Base-by-base conservation (phyloP, 2,329 filamentous ascomycete species). In the Cladobotryum protrusum region DNA sequence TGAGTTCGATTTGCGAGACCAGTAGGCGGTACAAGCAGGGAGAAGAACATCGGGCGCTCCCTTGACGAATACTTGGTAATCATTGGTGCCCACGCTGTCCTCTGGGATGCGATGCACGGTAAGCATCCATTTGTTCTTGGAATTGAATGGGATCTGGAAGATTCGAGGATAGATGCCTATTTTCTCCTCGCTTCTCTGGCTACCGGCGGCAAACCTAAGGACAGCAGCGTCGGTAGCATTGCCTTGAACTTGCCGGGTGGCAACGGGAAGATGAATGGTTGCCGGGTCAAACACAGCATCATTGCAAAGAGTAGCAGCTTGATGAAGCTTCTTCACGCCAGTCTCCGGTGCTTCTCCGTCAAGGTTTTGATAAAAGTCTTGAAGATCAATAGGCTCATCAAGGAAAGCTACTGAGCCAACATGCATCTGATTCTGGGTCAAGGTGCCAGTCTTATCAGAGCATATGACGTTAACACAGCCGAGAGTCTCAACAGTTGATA, bases 41-140 rank as follows among this genome's bases (percentile, higher is more conserved):
- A 72, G 55, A 0, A 79, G 65, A 15, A 79, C 75, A 54, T 79
- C 76, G 0, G 76, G 76, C 1, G 76, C 76, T 32, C 76, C 76
- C 61, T 79, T 79, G 56, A 79, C 69, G 50, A 74, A 73, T 5
- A 77, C 63, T 24, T 72, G 67, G 47, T 72, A 74, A 11, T 60
- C 42, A 8, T 54, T 58, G 12, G 49, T 41, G 1, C 53, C 49
- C 1, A 57, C 50, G 40, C 64, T 65, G 13, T 61, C 52, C 5
- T 56, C 54, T 12, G 59, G 54, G 12, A 66, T 54, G 20, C 56
- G 52, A 42, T 64, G 66, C n/a, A 67, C 57, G 0, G 67, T 71
- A n/a, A 75, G 62, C 70, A 75, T 74, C 63, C 68, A 75, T 50
- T 76, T 76, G 57, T 73, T 75, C 59, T 73, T 75, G 14, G 71